Evolutionary conservation across 306 rosid genomes (phyloP), one percentile per base, ranked within the genome.

Genomic region (Gynostemma pentaphyllum): DNA sequence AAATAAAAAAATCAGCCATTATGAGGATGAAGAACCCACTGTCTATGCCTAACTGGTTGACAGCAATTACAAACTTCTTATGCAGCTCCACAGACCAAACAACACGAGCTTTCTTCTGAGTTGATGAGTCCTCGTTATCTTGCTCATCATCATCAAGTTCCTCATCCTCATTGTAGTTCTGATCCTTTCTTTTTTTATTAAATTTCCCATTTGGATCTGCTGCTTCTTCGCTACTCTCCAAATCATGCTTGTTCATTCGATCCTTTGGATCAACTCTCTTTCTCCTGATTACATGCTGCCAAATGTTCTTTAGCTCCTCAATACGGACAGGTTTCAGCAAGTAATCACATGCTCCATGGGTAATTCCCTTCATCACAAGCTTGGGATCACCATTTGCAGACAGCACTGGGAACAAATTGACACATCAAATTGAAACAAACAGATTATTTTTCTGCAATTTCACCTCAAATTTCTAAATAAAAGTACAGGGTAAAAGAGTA

Each of bases 331-430:
- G 99, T 74, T 94, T 94, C 68, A 94, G 77, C 72, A 94, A 78
- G 82, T 94, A 94, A 74, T 94, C 97, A 44, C 99, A 94, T 41
- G 99, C 99, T 28, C 99, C 99, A 49, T 94, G 99, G n/a, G 87
- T 66, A 72, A 88, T 82, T 56, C 99, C 99, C 76, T 94, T 94
- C 99, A 88, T 88, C 72, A 94, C 97, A 73, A 88, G 84, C 79
- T 86, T 83, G 3, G 78, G 63, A 75, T 89, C 97, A 13, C 94
- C 94, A 67, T 94, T 82, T 53, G 74, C 83, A 50, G 99, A 94
- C 77, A 94, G 78, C 99, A 94, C 97, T 94, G 76, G 11, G 68
- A 72, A 65, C n/a, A 61, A 34, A 0, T 61, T 48, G 9, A 47
- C 54, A 39, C 4, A 37, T 36, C 48, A 60, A 39, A 60, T 12